A percentile compares a stretch with the other conserved stretches of the same genome.
Conservation (phyloP, 2,329 filamentous ascomycete species). For the Mariannaea sp. region DNA sequence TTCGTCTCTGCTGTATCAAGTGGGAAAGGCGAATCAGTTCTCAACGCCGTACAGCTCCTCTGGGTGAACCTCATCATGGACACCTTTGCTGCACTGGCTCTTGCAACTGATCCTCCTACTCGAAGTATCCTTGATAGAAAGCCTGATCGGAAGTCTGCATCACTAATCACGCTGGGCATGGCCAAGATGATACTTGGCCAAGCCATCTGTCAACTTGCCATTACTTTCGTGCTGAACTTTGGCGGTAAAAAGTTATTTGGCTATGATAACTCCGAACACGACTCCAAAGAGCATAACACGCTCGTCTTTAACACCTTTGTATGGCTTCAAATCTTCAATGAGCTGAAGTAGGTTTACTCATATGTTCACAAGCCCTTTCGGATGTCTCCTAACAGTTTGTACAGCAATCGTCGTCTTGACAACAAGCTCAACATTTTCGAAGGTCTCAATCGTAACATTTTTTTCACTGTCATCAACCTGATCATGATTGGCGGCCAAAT, state of each 20-base stretch:
- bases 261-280: constrained; percentile 39
- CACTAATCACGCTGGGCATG: constrained; percentile 72
- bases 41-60: constrained; percentile 64
- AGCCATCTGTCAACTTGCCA: constrained; percentile 62
- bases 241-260: constrained; percentile 60
- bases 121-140: constrained; percentile 61
- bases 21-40: constrained; percentile 55
- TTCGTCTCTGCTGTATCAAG: constrained; percentile 63
- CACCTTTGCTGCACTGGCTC: constrained; percentile 65
- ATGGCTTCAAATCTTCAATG: constrained; percentile 75
- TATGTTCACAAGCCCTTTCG: constrained; percentile 52
- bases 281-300: constrained; percentile 53
- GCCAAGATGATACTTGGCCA: constrained; percentile 70
- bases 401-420: constrained; percentile 67
- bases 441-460: constrained; percentile 76
- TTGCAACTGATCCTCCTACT: constrained; percentile 67
- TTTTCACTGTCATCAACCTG: constrained; percentile 79
- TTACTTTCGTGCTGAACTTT: constrained; percentile 66
- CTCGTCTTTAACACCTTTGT: constrained; percentile 73
- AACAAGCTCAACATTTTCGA: constrained; percentile 90
- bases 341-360: constrained; percentile 68
- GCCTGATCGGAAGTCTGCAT: constrained; percentile 66
- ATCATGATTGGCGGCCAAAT: constrained; percentile 85
- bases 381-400: constrained; percentile 65
- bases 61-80: constrained; percentile 71